phyloP scores from a whole-genome alignment of 768 basidiomycete genomes.

The Tricholoma terreum region DNA sequence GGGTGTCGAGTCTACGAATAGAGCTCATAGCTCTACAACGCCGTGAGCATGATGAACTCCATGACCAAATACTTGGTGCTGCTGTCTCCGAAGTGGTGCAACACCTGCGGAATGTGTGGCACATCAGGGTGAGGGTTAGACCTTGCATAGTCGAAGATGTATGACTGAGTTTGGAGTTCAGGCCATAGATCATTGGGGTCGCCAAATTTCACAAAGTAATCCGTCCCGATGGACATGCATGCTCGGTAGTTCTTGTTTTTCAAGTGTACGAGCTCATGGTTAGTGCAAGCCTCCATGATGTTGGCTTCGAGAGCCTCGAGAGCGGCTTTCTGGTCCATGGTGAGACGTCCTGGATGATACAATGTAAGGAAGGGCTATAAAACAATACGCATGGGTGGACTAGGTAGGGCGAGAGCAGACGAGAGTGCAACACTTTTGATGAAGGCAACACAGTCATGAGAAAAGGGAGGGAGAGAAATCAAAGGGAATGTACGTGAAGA shows the following conservation, averaged over 20 bases:
- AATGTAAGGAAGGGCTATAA: slow-evolving; percentile 5
- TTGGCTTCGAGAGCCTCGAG: background rate
- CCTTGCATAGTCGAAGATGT: slow-evolving; percentile 19
- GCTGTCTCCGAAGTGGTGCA: slow-evolving; percentile 17
- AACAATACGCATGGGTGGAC: slow-evolving; percentile 4
- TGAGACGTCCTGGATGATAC: slow-evolving; percentile 2
- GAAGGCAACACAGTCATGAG: background rate
- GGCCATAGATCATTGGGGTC: too few relatives aligned
- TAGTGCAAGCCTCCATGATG: background rate
- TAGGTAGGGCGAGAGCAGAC: background rate
- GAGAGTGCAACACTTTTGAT: too few relatives aligned
- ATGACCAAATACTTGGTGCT: slow-evolving; percentile 23
- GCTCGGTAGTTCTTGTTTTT: background rate
- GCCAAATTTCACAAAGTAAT: background rate
- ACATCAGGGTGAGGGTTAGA: slow-evolving; percentile 8
- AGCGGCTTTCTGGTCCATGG: slow-evolving; percentile 1
- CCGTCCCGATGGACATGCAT: background rate
- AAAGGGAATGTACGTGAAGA: background rate
- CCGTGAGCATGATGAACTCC: slow-evolving; percentile 22
- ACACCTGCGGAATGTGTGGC: slow-evolving; percentile 23
- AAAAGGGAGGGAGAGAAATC: background rate
- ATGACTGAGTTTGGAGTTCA: slow-evolving; percentile 19
- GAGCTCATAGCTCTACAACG: too few relatives aligned
- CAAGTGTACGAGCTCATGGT: background rate
- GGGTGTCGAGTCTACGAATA: too few relatives aligned